phyloP scores from a whole-genome alignment of 148 eudicot species.

The Selenicereus undatus region DNA sequence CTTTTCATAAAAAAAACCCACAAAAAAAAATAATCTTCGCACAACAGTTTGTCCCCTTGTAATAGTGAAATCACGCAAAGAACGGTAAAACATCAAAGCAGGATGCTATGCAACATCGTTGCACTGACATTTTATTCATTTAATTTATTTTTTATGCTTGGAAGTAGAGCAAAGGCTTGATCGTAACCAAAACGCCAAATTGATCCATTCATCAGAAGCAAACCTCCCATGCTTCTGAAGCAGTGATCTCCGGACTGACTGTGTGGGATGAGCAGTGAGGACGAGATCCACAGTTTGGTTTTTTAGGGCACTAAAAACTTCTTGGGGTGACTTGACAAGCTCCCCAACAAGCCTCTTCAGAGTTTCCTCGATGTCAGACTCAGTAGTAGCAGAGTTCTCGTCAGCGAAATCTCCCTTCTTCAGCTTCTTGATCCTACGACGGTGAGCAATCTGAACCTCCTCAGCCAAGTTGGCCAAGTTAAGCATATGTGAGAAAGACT shows the following conservation, averaged over 20 bases:
- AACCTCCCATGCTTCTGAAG: slow-evolving; percentile 98
- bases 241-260: slow-evolving; percentile 87
- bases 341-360: slow-evolving; percentile 76
- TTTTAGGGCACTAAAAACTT: slow-evolving; percentile 88
- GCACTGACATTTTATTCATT: not conserved
- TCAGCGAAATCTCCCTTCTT: slow-evolving; percentile 87
- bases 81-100: not conserved
- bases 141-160: not conserved
- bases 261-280: slow-evolving; percentile 95
- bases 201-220: slow-evolving; percentile 14
- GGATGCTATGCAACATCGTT: no score
- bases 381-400: slow-evolving; percentile 83
- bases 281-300: slow-evolving; percentile 95
- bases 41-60: not conserved
- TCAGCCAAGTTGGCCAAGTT: slow-evolving; percentile 92
- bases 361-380: slow-evolving; percentile 91
- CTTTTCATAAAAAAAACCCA: not conserved
- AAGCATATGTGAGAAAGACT: slow-evolving; percentile 94
- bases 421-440: slow-evolving; percentile 74
- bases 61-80: not conserved
- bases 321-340: slow-evolving; percentile 84
- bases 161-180: not conserved
- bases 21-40: no score
- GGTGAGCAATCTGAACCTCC: slow-evolving; percentile 89
- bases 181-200: not conserved